Base-by-base conservation (phyloP, 2,329 filamentous ascomycete genomes). In the Ascochyta clinopodiicola region DNA sequence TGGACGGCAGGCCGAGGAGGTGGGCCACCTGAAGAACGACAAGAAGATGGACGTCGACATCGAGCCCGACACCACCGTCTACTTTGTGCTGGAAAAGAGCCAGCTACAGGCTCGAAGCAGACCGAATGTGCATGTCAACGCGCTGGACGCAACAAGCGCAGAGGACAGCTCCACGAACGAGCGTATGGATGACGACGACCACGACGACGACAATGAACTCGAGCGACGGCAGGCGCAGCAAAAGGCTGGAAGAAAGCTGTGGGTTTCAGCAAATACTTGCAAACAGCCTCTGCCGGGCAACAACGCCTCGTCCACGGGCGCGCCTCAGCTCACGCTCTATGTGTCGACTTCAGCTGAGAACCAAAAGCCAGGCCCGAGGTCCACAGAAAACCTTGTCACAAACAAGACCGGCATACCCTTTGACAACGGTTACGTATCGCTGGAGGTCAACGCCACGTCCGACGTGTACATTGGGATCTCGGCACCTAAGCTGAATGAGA, bases 221-320 rank as follows among this genome's bases (percentile, higher is more conserved):
- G 52, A 52, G 6, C 51, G 48, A 29, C 7, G 68, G 49, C 51
- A 54, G 24, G 70, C 65, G 43, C 64, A 70, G 22, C 72, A 75
- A 37, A 2, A 36, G 12, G 48, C 65, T 27, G 67, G 70, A 22
- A 70, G 75, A 22, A 74, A 75, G 15, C 80, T 98, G 3, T 97
- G 89, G 74, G 82, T 99, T 49, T 92, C 92, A 2, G 86, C 92
- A 38, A 98, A 92, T 63, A 93, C 91, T 1, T 99, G 95, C 75
- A 76, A 85, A 24, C 92, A 96, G 66, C 95, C 94, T 12, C 72
- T 76, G 19, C 79, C 82, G 36, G 84, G 83, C 36, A 78, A 77
- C 8, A 78, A 79, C 2, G 77, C 79, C 22, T 79, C 77, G 46
- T 74, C 77, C 13, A 69, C 63, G 10, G 65, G 64, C 13, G 73